A percentile compares a stretch with the other conserved stretches of the same genome.
Evolutionary conservation across 1,139 yeast species (phyloP).

Genomic region (Saccharomyces hybrid): DNA sequence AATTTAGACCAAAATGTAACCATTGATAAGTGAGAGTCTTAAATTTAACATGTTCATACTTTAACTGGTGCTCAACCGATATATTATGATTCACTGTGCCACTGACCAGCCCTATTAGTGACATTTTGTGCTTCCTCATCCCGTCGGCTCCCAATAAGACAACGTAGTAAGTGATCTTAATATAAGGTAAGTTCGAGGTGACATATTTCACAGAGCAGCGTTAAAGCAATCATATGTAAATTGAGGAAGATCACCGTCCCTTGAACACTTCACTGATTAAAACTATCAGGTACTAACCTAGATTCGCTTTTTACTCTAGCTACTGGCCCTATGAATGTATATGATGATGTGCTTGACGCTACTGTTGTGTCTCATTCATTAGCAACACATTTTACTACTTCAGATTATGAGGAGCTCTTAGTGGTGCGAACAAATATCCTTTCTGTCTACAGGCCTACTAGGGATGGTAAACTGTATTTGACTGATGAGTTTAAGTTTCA

Average conservation of each 20-base stretch:
- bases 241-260: background rate
- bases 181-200: background rate
- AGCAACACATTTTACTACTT: slow-evolving; percentile 54
- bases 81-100: background rate
- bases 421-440: slow-evolving; percentile 67
- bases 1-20: background rate
- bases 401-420: slow-evolving; percentile 46
- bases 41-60: background rate
- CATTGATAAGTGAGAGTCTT: background rate
- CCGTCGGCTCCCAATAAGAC: background rate
- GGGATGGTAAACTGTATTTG: slow-evolving; percentile 40
- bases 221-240: background rate
- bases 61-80: background rate
- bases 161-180: background rate
- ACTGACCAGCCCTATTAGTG: background rate
- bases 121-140: background rate
- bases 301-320: background rate
- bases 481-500: slow-evolving; percentile 62
- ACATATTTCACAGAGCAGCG: background rate
- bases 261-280: background rate
- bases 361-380: slow-evolving; percentile 60
- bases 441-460: slow-evolving; percentile 52
- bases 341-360: slow-evolving; percentile 74
- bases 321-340: slow-evolving; percentile 59
- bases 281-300: background rate